Base-by-base conservation (phyloP, 495 filamentous ascomycete species). In the Emericellopsis terricola region DNA sequence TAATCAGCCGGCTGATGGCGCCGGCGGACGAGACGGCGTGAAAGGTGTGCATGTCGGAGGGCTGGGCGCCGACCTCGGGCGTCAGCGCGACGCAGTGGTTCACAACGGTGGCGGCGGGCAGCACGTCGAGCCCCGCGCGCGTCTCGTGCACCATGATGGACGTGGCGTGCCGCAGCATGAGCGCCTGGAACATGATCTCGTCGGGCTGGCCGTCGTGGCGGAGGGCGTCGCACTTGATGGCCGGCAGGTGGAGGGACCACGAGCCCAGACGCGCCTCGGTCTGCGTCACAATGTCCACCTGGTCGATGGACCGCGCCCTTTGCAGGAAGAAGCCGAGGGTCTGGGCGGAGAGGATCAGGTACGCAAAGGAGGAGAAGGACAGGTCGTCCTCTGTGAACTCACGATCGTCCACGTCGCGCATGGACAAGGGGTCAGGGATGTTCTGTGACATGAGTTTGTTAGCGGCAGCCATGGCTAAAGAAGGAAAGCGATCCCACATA, bases 131-230 rank as follows among this genome's bases (percentile, higher is more conserved):
- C 39, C 47, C 43, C 9, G 54, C 54, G 16, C 56, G 56, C 4
- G 65, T 64, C n/a, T 64, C 61, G 41, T 71, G 64, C 30, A 72
- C 59, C 37, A 65, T 55, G 32, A 70, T 70, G 4, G 57, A 56
- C 17, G 53, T 53, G 31, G 53, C 61, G 48, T 69, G 63, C 15
- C 71, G 52, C 14, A 74, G 57, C 72, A 76, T 73, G 28, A 65
- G 68, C n/a, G 74, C 72, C 44, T 78, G 73, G 55, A 78, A 77
- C 48, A 78, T 62, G 49, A 78, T 61, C 46, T 77, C 70, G 37
- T 80, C 73, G n/a, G 73, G 58, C 8, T 60, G 53, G 8, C 61
- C 50, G 28, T 71, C 64, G 14, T 58, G 52, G 2, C 63, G 56
- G 33, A 76, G 47, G 6, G 76, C 57, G 29, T 74, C 68, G 14